Base-by-base conservation (phyloP, 345 rosid genomes). In the Physaria fendleri region DNA sequence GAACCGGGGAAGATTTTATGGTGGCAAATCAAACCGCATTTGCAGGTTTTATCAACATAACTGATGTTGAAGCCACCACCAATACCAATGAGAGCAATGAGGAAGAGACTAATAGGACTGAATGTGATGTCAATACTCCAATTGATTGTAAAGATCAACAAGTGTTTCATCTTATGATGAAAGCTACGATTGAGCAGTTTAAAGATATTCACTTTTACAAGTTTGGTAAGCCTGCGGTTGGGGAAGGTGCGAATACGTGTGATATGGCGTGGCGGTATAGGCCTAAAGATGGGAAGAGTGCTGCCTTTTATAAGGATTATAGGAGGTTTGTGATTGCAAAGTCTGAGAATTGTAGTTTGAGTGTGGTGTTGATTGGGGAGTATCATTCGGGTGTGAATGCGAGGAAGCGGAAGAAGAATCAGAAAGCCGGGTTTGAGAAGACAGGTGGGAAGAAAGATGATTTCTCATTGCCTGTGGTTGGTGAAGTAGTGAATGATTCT, bases 261-360 rank as follows among this genome's bases (percentile, higher is more conserved):
- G 94, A 93, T 59, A 88, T 93, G 95, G 97, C 95, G 0, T 93
- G 97, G 95, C 72, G 95, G 58, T 87, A 80, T 65, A 78, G 95
- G 77, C 99, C 97, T n/a, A 93, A 82, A 73, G 94, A 93, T 55
- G 99, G 97, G 47, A 89, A 85, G 76, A 62, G 78, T 1, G 93
- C 94, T 56, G 78, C 87, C 1, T 89, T 87, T 75, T 85, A 89
- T 44, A 93, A 93, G 71, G 99, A 93, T 56, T 93, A 93, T 44
- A 72, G 97, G 66, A 76, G 95, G 56, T 93, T 93, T 68, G 74
- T 68, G 43, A 69, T 93, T 43, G 64, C 57, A 2, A 82, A 84
- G 65, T 79, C 83, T 2, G 81, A 78, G 39, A 79, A 93, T 60
- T 89, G 97, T 71, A 76, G 82, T 2, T 41, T 77, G 42, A 82